These are phyloP conservation scores for Carex littledalei DNA, from an alignment of 176 grass and related monocot genomes.

Conservation along the genomic window DNA sequence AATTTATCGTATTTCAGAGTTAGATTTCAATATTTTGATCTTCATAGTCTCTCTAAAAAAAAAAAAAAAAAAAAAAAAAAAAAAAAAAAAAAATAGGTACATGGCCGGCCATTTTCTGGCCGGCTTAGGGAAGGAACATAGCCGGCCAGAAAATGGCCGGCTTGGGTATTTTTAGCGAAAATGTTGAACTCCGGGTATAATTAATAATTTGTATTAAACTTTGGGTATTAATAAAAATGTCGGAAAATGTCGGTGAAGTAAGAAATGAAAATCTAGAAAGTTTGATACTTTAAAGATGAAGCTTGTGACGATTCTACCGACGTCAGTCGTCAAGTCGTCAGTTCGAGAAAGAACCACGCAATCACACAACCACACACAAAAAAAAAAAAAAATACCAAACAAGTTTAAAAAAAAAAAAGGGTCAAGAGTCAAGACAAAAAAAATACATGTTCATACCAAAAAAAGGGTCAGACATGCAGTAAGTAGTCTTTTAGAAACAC, in stretches of 20 bases:
- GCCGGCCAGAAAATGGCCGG: too few relatives aligned
- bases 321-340: not conserved
- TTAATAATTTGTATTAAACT: too few relatives aligned
- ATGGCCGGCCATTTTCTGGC: too few relatives aligned
- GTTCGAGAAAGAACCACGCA: not conserved
- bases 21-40: too few relatives aligned
- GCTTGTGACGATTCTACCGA: not conserved
- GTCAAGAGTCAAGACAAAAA: not conserved
- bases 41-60: too few relatives aligned
- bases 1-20: too few relatives aligned
- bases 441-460: not conserved
- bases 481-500: not conserved
- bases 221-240: too few relatives aligned
- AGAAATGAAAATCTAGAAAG: not conserved
- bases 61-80: too few relatives aligned
- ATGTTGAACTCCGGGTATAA: too few relatives aligned
- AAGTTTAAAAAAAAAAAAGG: not conserved
- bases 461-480: not conserved
- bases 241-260: not conserved
- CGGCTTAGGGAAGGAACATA: too few relatives aligned
- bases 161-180: too few relatives aligned
- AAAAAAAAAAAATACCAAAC: not conserved
- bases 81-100: too few relatives aligned
- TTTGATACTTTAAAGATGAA: not conserved
- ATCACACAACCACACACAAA: not conserved